Base-by-base conservation (phyloP, 805 yeast genomes). In the Komagataella pastoris region DNA sequence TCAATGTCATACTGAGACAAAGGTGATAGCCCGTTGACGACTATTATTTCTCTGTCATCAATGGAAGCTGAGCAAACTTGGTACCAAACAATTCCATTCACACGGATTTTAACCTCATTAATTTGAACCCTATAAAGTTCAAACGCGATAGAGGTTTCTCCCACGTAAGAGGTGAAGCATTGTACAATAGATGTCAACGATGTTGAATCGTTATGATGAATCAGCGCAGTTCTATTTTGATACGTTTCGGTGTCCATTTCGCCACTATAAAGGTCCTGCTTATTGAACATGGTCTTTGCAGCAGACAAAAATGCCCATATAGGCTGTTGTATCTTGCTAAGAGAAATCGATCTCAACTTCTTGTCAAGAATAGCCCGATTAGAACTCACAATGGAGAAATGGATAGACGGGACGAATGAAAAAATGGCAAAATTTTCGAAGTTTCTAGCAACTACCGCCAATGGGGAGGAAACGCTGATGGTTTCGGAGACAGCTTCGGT, bases 31-130 rank as follows among this genome's bases (percentile, higher is more conserved):
- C 88, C 88, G 56, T 80, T 76, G 17, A 83, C 79, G 1, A 80
- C 73, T n/a, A 80, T 71, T 50, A 74, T 66, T 51, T 76, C 77
- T 47, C 76, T 75, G 36, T 73, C 73, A 19, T 67, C 67, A 17
- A 69, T 61, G 14, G 70, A 68, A 48, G 80, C 80, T 44, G 77
- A 70, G 0, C 80, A 72, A 1, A 80, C 79, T 59, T 81, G 87
- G 23, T 80, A 76, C 89, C 89, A 83, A 12, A 77, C 72, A 19
- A 83, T 74, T 19, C 87, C 88, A 58, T 83, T 83, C 3, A 83
- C 87, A 51, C 70, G 65, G 10, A 73, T 73, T 48, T 70, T 65
- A 5, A 75, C 60, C 51, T 66, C 73, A 49, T 72, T 71, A 51
- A 70, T 67, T 47, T 63, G 61, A 17, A 71, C 71, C 50, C 76